Percentiles rank a stretch among this genome's conserved stretches.
Evolutionary conservation across 2,329 filamentous ascomycete species (phyloP).

Genomic region (Talaromyces rugulosus): DNA sequence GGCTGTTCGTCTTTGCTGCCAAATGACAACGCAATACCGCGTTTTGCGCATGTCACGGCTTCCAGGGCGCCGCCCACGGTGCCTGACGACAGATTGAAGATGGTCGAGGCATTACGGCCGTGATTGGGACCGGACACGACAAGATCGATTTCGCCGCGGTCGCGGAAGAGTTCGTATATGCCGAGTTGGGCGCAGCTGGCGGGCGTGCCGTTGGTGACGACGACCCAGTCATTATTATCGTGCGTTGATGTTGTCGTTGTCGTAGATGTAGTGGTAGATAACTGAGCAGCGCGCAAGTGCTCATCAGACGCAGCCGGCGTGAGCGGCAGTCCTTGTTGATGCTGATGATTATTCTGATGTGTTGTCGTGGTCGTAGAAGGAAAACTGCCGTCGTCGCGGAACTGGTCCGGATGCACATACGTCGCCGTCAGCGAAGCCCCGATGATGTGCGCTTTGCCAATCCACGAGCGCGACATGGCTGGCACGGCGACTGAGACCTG

Average conservation of each 20-base stretch:
- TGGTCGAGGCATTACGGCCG: conserved; percentile 71
- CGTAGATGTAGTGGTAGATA: background rate
- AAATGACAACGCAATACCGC: conserved; percentile 74
- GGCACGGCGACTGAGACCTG: conserved; percentile 82
- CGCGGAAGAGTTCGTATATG: conserved; percentile 68
- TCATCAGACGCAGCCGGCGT: conserved; percentile 9
- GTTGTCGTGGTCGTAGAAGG: conserved; percentile 36
- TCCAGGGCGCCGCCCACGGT: conserved; percentile 73
- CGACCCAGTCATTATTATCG: conserved; percentile 54
- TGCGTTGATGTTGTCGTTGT: conserved; percentile 38
- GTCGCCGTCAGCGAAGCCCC: conserved; percentile 74
- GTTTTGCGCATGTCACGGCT: conserved; percentile 63
- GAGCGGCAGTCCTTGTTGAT: background rate
- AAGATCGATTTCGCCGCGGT: conserved; percentile 64
- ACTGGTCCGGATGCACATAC: conserved; percentile 65
- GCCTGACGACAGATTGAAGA: conserved; percentile 70
- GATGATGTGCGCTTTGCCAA: conserved; percentile 92
- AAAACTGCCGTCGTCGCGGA: conserved; percentile 48
- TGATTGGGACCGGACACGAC: conserved; percentile 76
- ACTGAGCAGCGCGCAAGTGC: conserved; percentile 1
- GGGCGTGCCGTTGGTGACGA: conserved; percentile 71
- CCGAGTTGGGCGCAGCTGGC: conserved; percentile 75
- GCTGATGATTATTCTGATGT: background rate
- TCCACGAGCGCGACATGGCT: conserved; percentile 86
- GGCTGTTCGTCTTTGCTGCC: conserved; percentile 79